Evolutionary conservation across 1,284 basidiomycete species (phyloP).

Genomic region (Exsudoporus floridanus): DNA sequence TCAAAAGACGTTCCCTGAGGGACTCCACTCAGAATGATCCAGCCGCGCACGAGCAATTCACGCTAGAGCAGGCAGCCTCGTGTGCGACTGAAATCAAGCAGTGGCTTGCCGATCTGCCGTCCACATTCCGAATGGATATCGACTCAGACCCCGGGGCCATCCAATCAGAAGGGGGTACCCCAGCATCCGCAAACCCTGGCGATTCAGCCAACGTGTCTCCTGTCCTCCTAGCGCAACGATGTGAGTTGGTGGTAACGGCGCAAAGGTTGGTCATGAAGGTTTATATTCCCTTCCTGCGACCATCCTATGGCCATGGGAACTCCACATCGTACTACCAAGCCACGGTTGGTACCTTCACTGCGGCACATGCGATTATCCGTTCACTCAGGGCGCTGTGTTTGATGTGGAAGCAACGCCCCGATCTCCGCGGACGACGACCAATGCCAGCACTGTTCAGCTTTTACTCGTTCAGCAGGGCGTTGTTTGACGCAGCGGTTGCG

Average conservation of each 20-base stretch:
- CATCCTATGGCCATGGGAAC: conserved; percentile 24
- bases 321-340: conserved; percentile 44
- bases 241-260: conserved; percentile 58
- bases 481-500: conserved; percentile 63
- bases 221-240: conserved; percentile 48
- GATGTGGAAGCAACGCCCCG: conserved; percentile 38
- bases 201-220: conserved; percentile 30
- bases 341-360: conserved; percentile 54
- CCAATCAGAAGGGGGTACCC: conserved; percentile 9
- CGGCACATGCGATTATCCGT: conserved; percentile 58
- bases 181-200: conserved; percentile 9
- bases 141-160: conserved; percentile 31
- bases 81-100: conserved; percentile 55
- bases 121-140: conserved; percentile 39
- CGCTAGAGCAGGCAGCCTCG: conserved; percentile 56
- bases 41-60: conserved; percentile 36
- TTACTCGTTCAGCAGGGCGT: conserved; percentile 56
- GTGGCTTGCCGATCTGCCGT: conserved; percentile 55
- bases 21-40: conserved; percentile 38
- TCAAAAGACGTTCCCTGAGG: conserved; percentile 45
- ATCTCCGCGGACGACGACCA: conserved; percentile 24
- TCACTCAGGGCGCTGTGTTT: conserved; percentile 46
- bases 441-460: conserved; percentile 51
- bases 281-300: conserved; percentile 64
- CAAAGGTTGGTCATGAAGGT: conserved; percentile 60